Evolutionary conservation across 2,329 filamentous ascomycete species (phyloP).

Genomic region (Piedraia hortae): DNA sequence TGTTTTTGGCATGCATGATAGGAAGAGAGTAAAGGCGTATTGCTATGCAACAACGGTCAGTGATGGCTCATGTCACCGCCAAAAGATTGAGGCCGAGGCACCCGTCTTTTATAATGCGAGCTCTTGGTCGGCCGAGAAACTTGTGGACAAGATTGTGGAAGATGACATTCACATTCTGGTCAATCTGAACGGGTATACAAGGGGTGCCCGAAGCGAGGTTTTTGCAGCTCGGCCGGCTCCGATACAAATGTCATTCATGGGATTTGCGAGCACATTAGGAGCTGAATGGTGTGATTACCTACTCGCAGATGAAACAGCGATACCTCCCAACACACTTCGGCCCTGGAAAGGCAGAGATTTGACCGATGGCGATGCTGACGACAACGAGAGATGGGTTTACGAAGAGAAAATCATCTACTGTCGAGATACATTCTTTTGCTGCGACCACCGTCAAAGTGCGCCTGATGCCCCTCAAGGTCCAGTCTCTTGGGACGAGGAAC

Average conservation of each 20-base stretch:
- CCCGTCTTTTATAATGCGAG: constrained; percentile 78
- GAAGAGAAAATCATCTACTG: constrained; percentile 92
- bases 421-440: constrained; percentile 90
- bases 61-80: constrained; percentile 65
- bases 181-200: constrained; percentile 93
- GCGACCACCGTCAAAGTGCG: constrained; percentile 80
- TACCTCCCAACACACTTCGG: constrained; percentile 55
- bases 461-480: constrained; percentile 38
- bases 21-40: constrained; percentile 46
- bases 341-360: constrained; percentile 54
- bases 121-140: constrained; percentile 54
- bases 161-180: constrained; percentile 86
- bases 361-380: constrained; percentile 33
- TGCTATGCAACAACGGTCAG: constrained; percentile 90
- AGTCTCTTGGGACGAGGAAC: constrained; percentile 62
- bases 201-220: constrained; percentile 87
- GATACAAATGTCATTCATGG: constrained; percentile 99
- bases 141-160: constrained; percentile 61
- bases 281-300: constrained; percentile 98
- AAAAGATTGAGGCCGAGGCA: constrained; percentile 78
- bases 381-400: constrained; percentile 59
- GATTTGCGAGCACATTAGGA: constrained; percentile 81
- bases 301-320: constrained; percentile 63
- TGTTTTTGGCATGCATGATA: constrained; percentile 76
- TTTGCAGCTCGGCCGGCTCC: constrained; percentile 86